Evolutionary conservation across 805 yeast species (phyloP).

Genomic region (Candida jianshihensis): DNA sequence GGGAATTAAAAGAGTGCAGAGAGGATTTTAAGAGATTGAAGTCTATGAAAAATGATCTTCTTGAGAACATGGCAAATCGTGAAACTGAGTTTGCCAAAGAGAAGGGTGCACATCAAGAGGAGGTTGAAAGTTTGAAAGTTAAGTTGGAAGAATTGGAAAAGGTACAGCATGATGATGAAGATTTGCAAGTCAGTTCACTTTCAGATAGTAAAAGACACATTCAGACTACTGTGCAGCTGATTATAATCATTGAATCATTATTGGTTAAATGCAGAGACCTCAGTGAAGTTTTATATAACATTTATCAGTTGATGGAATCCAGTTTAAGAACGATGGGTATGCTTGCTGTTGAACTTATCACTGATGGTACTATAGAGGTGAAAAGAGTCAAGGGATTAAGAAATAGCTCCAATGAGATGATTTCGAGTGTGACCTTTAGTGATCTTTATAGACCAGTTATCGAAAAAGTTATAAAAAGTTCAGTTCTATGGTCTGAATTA

Average conservation of each 20-base stretch:
- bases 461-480: conserved; percentile 29
- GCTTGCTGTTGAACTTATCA: conserved; percentile 42
- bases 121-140: conserved; percentile 39
- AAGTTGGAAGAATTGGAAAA: conserved; percentile 46
- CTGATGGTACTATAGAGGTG: conserved; percentile 33
- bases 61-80: conserved; percentile 61
- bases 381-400: conserved; percentile 77
- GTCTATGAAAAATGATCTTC: conserved; percentile 51
- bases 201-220: conserved; percentile 6
- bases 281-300: conserved; percentile 28
- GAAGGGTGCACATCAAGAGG: conserved; percentile 39
- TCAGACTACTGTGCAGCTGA: conserved; percentile 25
- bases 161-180: conserved; percentile 33
- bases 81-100: conserved; percentile 55
- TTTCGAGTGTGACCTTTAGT: too few species aligned
- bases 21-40: conserved; percentile 22
- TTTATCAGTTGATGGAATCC: conserved; percentile 14
- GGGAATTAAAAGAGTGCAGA: conserved; percentile 13
- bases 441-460: conserved; percentile 30
- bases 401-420: conserved; percentile 31
- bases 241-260: conserved; percentile 26
- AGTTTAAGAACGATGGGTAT: conserved; percentile 51
- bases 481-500: conserved; percentile 43
- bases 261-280: conserved; percentile 35
- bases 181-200: conserved; percentile 22